Evolutionary conservation across 1,284 basidiomycete genomes (phyloP), one percentile per base, ranked within the genome.

Genomic region (Paramarasmius palmivorus): DNA sequence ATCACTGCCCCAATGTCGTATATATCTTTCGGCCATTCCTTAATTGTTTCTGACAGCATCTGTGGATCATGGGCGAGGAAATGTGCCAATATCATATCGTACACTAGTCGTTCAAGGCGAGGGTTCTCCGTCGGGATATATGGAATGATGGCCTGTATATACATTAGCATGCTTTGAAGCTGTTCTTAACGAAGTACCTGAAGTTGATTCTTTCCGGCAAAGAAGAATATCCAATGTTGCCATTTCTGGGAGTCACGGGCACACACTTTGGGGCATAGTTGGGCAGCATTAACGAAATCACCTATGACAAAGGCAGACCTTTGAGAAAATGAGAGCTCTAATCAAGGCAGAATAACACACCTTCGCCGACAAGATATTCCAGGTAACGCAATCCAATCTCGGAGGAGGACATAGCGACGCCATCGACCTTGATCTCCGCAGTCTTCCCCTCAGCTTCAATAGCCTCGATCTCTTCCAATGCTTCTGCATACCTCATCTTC

Each of bases 181-280:
- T n/a, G n/a, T n/a, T n/a, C n/a, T n/a, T n/a, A n/a, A n/a, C n/a
- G n/a, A n/a, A n/a, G n/a, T n/a, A n/a, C n/a, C n/a, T n/a, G n/a
- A n/a, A n/a, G n/a, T n/a, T n/a, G n/a, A n/a, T n/a, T 82, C 62
- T 89, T 85, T 67, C 95, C 88, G 0, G 91, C 90, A 65, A 97
- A 98, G 8, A 86, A 74, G 65, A 97, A 96, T 66, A 98, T 92
- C 90, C 92, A 97, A 63, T 91, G 85, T 67, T 98, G 95, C 97
- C 97, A 99, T 15, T 83, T 81, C 60, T 85, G 85, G 4, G 79
- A 74, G 62, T 98, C 85, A 34, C 84, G 82, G 0, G 83, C 88
- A 55, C 98, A 89, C 1, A 98, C 93, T 65, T 92, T 93, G 0
- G 93, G 88, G 55, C 89, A 90, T n/a, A 96, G 73, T 14, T 79